Percentiles rank a stretch among this genome's conserved stretches.
These are phyloP conservation scores for Solioccasus polychromus DNA, from an alignment of 768 basidiomycete species.

Conservation along the genomic window DNA sequence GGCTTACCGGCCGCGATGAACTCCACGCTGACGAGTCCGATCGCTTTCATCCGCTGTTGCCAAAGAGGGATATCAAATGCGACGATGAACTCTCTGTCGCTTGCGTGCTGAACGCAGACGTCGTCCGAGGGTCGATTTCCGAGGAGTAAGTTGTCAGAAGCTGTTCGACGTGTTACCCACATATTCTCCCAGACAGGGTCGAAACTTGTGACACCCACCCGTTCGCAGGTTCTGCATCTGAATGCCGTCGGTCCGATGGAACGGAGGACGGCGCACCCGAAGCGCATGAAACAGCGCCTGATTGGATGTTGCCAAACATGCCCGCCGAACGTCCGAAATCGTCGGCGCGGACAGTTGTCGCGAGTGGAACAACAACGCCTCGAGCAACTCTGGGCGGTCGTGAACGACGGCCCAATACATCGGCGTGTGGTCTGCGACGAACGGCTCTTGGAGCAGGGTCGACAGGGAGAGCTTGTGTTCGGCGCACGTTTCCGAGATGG, in stretches of 20 bases:
- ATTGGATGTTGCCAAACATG: slow-evolving; percentile 47
- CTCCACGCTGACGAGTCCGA: slow-evolving; percentile 54
- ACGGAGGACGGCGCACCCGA: slow-evolving; percentile 21
- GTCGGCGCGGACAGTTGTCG: slow-evolving; percentile 39
- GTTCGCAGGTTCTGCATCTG: slow-evolving; percentile 9
- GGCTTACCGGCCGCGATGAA: slow-evolving; percentile 50
- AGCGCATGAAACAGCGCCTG: slow-evolving; percentile 29
- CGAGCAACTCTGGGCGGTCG: slow-evolving; percentile 40
- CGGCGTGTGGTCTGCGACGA: slow-evolving; percentile 24
- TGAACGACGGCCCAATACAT: slow-evolving; percentile 32
- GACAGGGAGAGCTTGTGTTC: slow-evolving; percentile 44
- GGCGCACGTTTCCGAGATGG: slow-evolving; percentile 58
- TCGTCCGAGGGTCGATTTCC: slow-evolving; percentile 47
- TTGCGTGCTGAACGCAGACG: slow-evolving; percentile 47
- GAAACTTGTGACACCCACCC: slow-evolving; percentile 22
- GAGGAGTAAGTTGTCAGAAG: slow-evolving; percentile 45
- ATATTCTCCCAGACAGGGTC: neutral
- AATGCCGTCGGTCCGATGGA: slow-evolving; percentile 22
- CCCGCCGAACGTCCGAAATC: slow-evolving; percentile 60
- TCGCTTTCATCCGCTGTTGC: slow-evolving; percentile 67
- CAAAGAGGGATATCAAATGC: slow-evolving; percentile 55
- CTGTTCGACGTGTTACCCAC: slow-evolving; percentile 8
- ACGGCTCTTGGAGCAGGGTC: slow-evolving; percentile 24
- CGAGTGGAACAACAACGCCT: slow-evolving; percentile 53
- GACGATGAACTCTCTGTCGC: slow-evolving; percentile 48